These are phyloP conservation scores for Postia placenta DNA, from an alignment of 768 basidiomycete genomes.

Conservation along the genomic window DNA sequence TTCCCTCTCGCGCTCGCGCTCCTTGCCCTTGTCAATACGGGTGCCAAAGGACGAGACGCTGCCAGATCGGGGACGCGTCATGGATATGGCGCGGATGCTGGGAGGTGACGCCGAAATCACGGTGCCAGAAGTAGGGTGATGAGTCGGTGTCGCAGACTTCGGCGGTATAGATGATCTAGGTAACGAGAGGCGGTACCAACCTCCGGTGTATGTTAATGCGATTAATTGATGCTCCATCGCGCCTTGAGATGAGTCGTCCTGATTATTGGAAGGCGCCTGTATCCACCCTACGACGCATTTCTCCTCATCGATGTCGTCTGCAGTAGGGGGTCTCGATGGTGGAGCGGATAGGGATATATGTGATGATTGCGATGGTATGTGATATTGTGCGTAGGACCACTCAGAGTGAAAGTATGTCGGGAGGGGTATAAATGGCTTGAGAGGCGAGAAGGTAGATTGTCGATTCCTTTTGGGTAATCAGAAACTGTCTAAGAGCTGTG, in stretches of 20 bases:
- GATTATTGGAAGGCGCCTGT: slow-evolving; percentile 35
- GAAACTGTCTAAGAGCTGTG: not conserved
- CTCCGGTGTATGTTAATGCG: slow-evolving; percentile 83
- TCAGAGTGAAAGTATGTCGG: slow-evolving; percentile 94
- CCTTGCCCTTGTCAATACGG: slow-evolving; percentile 47
- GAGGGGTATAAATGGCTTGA: slow-evolving; percentile 74
- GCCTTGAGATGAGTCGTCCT: slow-evolving; percentile 23
- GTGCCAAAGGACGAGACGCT: slow-evolving; percentile 47
- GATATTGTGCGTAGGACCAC: slow-evolving; percentile 93
- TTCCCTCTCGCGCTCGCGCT: slow-evolving; percentile 57
- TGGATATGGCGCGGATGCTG: slow-evolving; percentile 28
- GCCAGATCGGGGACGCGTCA: slow-evolving; percentile 41
- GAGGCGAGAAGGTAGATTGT: slow-evolving; percentile 74
- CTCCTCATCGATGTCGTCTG: slow-evolving; percentile 73
- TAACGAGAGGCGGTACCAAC: slow-evolving; percentile 83
- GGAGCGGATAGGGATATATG: slow-evolving; percentile 75
- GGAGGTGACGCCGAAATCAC: slow-evolving; percentile 27
- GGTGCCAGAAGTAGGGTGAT: slow-evolving; percentile 1
- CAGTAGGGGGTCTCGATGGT: slow-evolving; percentile 46
- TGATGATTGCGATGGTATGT: slow-evolving; percentile 78
- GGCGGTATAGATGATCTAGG: slow-evolving; percentile 30
- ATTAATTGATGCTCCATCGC: slow-evolving; percentile 65
- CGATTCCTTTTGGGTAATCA: slow-evolving; percentile 57
- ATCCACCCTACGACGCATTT: slow-evolving; percentile 88
- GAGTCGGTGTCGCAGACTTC: not conserved